Evolutionary conservation across 129 eudicot species (phyloP).

Genomic region (Pittosporum tobira): DNA sequence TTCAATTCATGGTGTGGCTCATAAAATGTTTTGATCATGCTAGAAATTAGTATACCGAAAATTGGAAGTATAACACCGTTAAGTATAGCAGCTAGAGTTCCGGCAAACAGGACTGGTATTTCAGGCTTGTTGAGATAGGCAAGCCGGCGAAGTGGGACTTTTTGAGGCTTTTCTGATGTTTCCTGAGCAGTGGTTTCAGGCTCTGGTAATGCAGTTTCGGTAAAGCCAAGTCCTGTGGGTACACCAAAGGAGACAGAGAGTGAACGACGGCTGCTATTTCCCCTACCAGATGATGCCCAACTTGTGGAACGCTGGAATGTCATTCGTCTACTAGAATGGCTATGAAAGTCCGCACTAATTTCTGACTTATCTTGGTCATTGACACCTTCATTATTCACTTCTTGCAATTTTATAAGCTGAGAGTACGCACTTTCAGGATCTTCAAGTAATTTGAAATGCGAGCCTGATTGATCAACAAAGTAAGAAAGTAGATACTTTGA

Average conservation of each 20-base stretch:
- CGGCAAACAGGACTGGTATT: slow-evolving; percentile 50
- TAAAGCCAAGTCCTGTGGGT: slow-evolving; percentile 27
- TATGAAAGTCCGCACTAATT: slow-evolving; percentile 13
- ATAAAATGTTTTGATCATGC: slow-evolving; percentile 59
- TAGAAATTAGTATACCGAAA: slow-evolving; percentile 54
- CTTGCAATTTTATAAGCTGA: slow-evolving; percentile 67
- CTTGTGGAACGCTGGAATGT: slow-evolving; percentile 42
- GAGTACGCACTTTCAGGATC: slow-evolving; percentile 86
- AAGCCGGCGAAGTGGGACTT: slow-evolving; percentile 62
- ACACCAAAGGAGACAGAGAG: slow-evolving; percentile 40
- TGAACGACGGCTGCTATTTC: slow-evolving; percentile 46
- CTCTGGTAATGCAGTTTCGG: slow-evolving; percentile 19
- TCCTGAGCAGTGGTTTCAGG: slow-evolving; percentile 13
- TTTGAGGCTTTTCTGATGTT: slow-evolving; percentile 34
- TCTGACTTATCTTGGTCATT: slow-evolving; percentile 32
- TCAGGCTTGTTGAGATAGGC: slow-evolving; percentile 84
- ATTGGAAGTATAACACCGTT: slow-evolving; percentile 68
- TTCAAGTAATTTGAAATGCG: slow-evolving; percentile 53
- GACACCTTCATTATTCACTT: slow-evolving; percentile 23
- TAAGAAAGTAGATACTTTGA: neutral
- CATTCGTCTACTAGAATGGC: slow-evolving; percentile 31
- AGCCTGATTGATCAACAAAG: slow-evolving; percentile 31
- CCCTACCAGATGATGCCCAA: slow-evolving; percentile 39
- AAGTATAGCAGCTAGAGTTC: slow-evolving; percentile 52
- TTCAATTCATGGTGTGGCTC: slow-evolving; percentile 42